These are phyloP conservation scores for Lathyrus oleraceus DNA, from an alignment of 306 rosid genomes.

Conservation along the genomic window DNA sequence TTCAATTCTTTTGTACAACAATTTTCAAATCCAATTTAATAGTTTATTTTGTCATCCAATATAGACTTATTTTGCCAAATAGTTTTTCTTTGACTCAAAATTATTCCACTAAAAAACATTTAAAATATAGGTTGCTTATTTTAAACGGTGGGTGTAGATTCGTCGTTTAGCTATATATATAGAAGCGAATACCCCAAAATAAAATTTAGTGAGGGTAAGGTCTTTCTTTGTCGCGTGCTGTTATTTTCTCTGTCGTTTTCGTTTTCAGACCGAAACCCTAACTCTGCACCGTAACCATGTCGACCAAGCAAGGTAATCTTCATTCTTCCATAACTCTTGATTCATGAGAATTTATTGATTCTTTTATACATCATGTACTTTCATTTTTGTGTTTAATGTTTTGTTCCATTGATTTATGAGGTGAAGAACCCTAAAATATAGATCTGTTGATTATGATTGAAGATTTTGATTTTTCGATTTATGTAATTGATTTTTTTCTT, in stretches of 20 bases:
- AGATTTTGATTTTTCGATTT: background rate
- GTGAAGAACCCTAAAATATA: background rate
- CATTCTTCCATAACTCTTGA: background rate
- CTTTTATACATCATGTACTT: background rate
- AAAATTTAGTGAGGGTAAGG: conserved; percentile 31
- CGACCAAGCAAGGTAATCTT: conserved; percentile 77
- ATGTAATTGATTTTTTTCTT: background rate
- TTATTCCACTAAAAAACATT: background rate
- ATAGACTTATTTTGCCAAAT: no score
- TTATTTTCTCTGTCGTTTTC: conserved; percentile 24
- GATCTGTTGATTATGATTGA: conserved; percentile 1
- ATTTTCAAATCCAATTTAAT: no score
- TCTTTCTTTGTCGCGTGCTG: conserved; percentile 13
- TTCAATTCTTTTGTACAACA: no score
- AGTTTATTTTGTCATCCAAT: no score
- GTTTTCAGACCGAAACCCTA: conserved; percentile 44
- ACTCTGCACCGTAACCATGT: conserved; percentile 58
- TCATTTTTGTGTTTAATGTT: background rate
- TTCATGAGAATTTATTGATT: conserved; percentile 16
- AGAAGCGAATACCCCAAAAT: background rate
- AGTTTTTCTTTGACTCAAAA: no score
- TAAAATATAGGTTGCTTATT: conserved; percentile 3
- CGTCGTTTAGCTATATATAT: conserved; percentile 19
- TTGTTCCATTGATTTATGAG: background rate
- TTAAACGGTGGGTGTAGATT: background rate